These are phyloP conservation scores for Sutorius eximius DNA, from an alignment of 1,284 basidiomycete genomes.

Conservation along the genomic window DNA sequence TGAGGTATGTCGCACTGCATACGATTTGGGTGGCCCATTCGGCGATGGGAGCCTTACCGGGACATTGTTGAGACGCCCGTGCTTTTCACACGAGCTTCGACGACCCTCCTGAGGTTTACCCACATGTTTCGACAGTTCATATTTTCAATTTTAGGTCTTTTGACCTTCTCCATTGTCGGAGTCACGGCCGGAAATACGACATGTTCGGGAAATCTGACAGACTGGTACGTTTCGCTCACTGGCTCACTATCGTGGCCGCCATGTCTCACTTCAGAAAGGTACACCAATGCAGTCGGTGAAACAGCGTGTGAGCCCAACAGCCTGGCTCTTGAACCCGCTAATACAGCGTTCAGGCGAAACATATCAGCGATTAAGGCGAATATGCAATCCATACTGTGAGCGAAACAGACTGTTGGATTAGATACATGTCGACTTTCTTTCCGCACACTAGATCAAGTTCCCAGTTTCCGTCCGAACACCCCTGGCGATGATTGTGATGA, in stretches of 20 bases:
- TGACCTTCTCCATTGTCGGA: background rate
- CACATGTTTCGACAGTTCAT: background rate
- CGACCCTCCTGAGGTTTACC: no score
- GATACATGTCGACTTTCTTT: slow-evolving; percentile 3
- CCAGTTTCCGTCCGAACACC: slow-evolving; percentile 10
- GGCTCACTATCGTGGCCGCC: background rate
- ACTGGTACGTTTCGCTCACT: background rate
- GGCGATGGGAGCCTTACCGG: background rate
- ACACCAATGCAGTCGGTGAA: slow-evolving; percentile 31
- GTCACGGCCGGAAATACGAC: slow-evolving; percentile 14
- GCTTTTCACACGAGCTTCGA: background rate
- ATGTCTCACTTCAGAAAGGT: slow-evolving; percentile 23
- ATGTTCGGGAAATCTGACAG: slow-evolving; percentile 16
- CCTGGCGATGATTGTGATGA: slow-evolving; percentile 31
- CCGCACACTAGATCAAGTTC: slow-evolving; percentile 16
- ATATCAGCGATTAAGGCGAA: slow-evolving; percentile 32
- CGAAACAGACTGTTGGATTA: background rate
- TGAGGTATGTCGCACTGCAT: background rate
- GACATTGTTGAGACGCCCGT: background rate
- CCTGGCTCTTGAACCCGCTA: background rate
- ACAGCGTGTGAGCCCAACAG: slow-evolving; percentile 29
- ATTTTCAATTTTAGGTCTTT: background rate
- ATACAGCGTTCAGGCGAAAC: slow-evolving; percentile 23
- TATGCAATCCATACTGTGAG: slow-evolving; percentile 31
- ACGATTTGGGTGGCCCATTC: background rate